Conservation (phyloP, 768 basidiomycete species). For the Macrolepiota fuliginosa region DNA sequence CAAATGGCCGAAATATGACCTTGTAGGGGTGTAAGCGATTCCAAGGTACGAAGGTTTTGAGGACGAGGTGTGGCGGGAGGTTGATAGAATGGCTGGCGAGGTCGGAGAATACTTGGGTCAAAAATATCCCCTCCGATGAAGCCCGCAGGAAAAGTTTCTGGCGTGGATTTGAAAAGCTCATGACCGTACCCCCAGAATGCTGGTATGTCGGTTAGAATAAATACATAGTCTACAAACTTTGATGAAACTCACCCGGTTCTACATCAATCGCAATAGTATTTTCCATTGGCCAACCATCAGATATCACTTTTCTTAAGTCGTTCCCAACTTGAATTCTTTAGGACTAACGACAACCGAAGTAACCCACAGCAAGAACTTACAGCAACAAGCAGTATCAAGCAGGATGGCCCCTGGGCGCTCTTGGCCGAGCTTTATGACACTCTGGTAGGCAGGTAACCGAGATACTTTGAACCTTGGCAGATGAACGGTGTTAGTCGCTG, state of each 20-base stretch:
- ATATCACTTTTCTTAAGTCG: slow-evolving; percentile 33
- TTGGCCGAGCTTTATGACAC: slow-evolving; percentile 25
- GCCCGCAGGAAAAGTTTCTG: slow-evolving; percentile 47
- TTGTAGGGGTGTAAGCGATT: slow-evolving; percentile 28
- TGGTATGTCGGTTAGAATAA: slow-evolving; percentile 18
- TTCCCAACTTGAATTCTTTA: slow-evolving; percentile 31
- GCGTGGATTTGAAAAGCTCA: slow-evolving; percentile 52
- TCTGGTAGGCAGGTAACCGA: slow-evolving; percentile 29
- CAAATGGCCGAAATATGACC: slow-evolving; percentile 49
- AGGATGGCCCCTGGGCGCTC: slow-evolving; percentile 29
- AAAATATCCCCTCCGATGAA: slow-evolving; percentile 59
- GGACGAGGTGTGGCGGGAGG: slow-evolving; percentile 8
- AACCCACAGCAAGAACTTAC: slow-evolving; percentile 21
- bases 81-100: slow-evolving; percentile 22
- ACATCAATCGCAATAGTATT: slow-evolving; percentile 36
- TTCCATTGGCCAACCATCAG: slow-evolving; percentile 36
- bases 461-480: slow-evolving; percentile 29
- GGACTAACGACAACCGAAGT: background rate
- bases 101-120: slow-evolving; percentile 39
- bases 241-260: slow-evolving; percentile 22
- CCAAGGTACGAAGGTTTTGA: slow-evolving; percentile 13
- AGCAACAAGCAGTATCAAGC: slow-evolving; percentile 42
- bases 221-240: background rate
- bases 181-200: slow-evolving; percentile 65
- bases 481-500: background rate